These are phyloP conservation scores for Filobasidium wieringae DNA, from an alignment of 768 basidiomycete genomes.

Conservation along the genomic window DNA sequence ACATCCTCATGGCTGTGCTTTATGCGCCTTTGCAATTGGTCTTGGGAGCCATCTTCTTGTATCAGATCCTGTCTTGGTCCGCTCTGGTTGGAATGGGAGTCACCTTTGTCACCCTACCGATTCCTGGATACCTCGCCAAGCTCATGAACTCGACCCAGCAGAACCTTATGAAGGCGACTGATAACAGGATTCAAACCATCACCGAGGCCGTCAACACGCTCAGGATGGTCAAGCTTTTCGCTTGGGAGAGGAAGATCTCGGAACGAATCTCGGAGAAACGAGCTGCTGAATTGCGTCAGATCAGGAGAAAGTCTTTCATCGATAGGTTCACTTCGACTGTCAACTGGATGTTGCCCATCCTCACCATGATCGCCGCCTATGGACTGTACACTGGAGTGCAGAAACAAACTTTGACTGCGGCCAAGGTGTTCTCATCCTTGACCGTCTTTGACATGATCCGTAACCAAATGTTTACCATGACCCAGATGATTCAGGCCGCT, in stretches of 20 bases:
- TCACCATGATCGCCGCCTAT: slow-evolving; percentile 58
- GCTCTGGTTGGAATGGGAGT: slow-evolving; percentile 51
- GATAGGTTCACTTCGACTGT: slow-evolving; percentile 35
- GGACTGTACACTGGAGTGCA: slow-evolving; percentile 46
- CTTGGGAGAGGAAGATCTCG: slow-evolving; percentile 45
- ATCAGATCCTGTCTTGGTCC: slow-evolving; percentile 48
- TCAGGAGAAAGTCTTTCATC: slow-evolving; percentile 48
- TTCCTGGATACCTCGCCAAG: slow-evolving; percentile 50
- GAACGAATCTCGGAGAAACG: slow-evolving; percentile 49
- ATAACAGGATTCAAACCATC: slow-evolving; percentile 52
- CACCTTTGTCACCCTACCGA: slow-evolving; percentile 48
- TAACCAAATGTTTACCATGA: slow-evolving; percentile 37
- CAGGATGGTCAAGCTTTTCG: slow-evolving; percentile 62
- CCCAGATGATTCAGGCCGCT: slow-evolving; percentile 15
- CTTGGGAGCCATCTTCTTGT: slow-evolving; percentile 43
- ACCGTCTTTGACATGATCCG: slow-evolving; percentile 55
- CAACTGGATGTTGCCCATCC: slow-evolving; percentile 52
- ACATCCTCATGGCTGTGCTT: slow-evolving; percentile 38
- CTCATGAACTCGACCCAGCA: slow-evolving; percentile 45
- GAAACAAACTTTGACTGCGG: slow-evolving; percentile 40
- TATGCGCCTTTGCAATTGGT: slow-evolving; percentile 42
- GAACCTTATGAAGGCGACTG: slow-evolving; percentile 49
- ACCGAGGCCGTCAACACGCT: slow-evolving; percentile 42
- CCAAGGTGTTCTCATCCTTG: slow-evolving; percentile 47
- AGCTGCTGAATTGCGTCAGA: slow-evolving; percentile 50